Evolutionary conservation across 2,329 filamentous ascomycete genomes (phyloP).

Genomic region (Cladophialophora psammophila): DNA sequence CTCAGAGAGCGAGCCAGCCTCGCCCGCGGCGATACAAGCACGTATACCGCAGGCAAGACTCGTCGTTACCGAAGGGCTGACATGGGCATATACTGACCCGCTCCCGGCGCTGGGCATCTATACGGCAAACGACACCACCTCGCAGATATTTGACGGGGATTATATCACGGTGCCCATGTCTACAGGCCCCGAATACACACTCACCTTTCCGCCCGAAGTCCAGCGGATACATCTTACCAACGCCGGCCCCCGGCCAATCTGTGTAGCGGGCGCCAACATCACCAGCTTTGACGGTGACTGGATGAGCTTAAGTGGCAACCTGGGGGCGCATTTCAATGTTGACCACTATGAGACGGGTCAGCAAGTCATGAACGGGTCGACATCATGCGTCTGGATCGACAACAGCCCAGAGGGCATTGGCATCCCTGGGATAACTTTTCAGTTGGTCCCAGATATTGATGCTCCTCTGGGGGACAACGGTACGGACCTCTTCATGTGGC

Average conservation of each 20-base stretch:
- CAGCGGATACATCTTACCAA: constrained; percentile 13
- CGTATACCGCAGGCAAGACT: not conserved
- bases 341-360: constrained; percentile 7
- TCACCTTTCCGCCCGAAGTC: not conserved
- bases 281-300: not conserved
- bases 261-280: constrained; percentile 7
- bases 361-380: not conserved
- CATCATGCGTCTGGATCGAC: constrained; percentile 13
- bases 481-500: not conserved
- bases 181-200: not conserved
- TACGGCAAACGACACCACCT: not conserved
- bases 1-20: not conserved
- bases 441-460: not conserved
- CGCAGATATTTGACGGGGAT: not conserved
- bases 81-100: not conserved
- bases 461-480: not conserved
- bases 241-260: constrained; percentile 2
- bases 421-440: not conserved
- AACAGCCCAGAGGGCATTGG: not conserved
- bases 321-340: not conserved
- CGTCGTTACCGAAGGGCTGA: constrained; percentile 2
- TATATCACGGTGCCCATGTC: constrained; percentile 7
- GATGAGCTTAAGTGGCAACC: constrained; percentile 9
- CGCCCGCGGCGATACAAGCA: not conserved
- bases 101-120: constrained; percentile 1